Evolutionary conservation across 2,329 filamentous ascomycete species (phyloP), one percentile per base, ranked within the genome.

Genomic region (Fusarium sp.): DNA sequence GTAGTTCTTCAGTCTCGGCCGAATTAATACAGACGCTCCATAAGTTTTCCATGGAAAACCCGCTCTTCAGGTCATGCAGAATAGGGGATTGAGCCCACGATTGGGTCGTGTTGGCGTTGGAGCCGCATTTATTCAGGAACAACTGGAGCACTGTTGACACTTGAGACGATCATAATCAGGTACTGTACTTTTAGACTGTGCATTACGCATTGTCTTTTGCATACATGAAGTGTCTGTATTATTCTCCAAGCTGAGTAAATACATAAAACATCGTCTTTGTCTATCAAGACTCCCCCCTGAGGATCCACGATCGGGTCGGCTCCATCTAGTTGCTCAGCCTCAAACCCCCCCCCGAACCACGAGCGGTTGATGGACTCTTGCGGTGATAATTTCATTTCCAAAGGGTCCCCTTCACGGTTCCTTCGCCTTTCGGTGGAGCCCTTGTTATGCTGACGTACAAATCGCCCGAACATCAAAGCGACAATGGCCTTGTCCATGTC

Each of bases 381-480:
- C 60, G 24, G 61, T 40, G 46, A 23, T 42, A 67, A 46, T 53
- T 66, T 57, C 60, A 68, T 66, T 68, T 68, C 49, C 43, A 47
- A 53, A 38, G 43, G 42, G 28, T 30, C 64, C 43, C 56, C 51
- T 38, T 24, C 42, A 59, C 43, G 52, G 48, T 38, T 24, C 42
- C 55, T 43, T 60, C 58, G 42, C 34, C 46, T 24, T 56, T 32
- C 7, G 17, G 65, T 68, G 65, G 65, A 62, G 60, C 61, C 28
- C 5, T 36, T 36, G 17, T 17, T 36, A 17, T 36, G 46, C 47
- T 61, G 60, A 65, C 65, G 65, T 60, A 64, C 34, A 36, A 36
- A 36, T 62, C 50, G 65, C 44, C n/a, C 30, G 34, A 45, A 49
- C 15, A 48, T 48, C 36, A 38, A 20, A 49, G 21, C 52, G 48